Evolutionary conservation across 2,329 filamentous ascomycete species (phyloP), one percentile per base, ranked within the genome.

Genomic region (Claviceps pusilla): DNA sequence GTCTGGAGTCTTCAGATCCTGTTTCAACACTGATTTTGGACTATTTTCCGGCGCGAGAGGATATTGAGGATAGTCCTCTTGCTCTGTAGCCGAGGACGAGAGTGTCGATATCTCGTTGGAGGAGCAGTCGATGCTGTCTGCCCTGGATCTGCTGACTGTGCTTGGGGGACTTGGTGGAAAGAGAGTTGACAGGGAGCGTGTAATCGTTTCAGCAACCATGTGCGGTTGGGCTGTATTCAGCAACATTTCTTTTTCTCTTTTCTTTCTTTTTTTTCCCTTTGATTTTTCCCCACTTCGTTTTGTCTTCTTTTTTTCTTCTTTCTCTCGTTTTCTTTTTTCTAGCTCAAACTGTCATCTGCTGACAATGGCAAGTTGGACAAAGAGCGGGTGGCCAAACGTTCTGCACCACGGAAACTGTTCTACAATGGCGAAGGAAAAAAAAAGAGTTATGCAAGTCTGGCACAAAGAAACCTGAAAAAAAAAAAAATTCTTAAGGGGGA

Each of bases 1-100:
- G 64, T 96, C 90, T 9, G 90, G 90, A 0, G 89, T 96, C 58
- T 86, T 84, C 58, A 86, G 74, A 65, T 95, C 89, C 62, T 87
- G 70, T n/a, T 82, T 74, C 6, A 94, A 73, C 12, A 93, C 78
- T 46, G 76, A 70, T 50, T 77, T 82, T 4, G 80, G 74, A 50
- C 67, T 76, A 5, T 80, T 76, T 28, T 73, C 75, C 10, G 87
- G 88, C 12, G 89, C 87, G 4, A 94, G 72, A 28, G 87, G 78
- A 56, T 88, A 82, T 3, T 10, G 31, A 14, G 51, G 31, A 16
- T 10, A 10, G n/a, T 46, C 14, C 9, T 46, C 37, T 28, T 31
- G 16, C 19, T 48, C 48, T 46, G 45, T 28, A 11, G 31, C 14
- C 6, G 53, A 42, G 11, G 39, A 39, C 29, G 48, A 46, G 6